Percentiles rank a stretch among this genome's conserved stretches.
phyloP scores from a whole-genome alignment of 495 filamentous ascomycete species.

The Penicillium silybi region DNA sequence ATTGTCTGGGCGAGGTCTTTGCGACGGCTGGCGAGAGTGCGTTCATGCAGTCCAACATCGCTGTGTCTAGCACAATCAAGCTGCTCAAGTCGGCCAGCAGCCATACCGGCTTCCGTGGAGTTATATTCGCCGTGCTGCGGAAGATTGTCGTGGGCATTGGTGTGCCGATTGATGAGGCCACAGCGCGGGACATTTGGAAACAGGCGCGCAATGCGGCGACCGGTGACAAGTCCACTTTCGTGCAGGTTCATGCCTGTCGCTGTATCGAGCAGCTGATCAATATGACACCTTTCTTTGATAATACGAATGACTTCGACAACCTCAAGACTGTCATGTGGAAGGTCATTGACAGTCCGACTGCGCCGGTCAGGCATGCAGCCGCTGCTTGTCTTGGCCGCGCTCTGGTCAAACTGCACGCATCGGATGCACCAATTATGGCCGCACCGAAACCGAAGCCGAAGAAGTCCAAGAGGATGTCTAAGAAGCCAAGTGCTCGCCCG shows the following conservation, averaged over 20 bases:
- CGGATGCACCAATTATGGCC: slow-evolving; percentile 48
- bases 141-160: slow-evolving; percentile 71
- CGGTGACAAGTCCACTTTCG: slow-evolving; percentile 76
- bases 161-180: slow-evolving; percentile 73
- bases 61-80: slow-evolving; percentile 67
- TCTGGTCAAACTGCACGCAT: slow-evolving; percentile 76
- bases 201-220: slow-evolving; percentile 72
- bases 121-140: slow-evolving; percentile 73
- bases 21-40: slow-evolving; percentile 89
- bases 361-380: slow-evolving; percentile 76
- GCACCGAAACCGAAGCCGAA: slow-evolving; percentile 64
- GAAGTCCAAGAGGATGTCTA: slow-evolving; percentile 69
- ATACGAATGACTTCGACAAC: slow-evolving; percentile 86
- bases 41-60: slow-evolving; percentile 74
- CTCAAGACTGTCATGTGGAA: slow-evolving; percentile 78
- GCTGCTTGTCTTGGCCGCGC: slow-evolving; percentile 77
- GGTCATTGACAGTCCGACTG: slow-evolving; percentile 71
- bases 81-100: slow-evolving; percentile 74
- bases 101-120: slow-evolving; percentile 78
- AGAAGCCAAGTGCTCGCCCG: slow-evolving; percentile 59
- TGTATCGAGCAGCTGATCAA: slow-evolving; percentile 72
- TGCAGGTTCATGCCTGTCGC: slow-evolving; percentile 73
- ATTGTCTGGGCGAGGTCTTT: slow-evolving; percentile 86
- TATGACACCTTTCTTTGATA: slow-evolving; percentile 76
- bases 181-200: slow-evolving; percentile 93